Conservation (phyloP, 2,329 filamentous ascomycete species). For the Epichloe hybrida region DNA sequence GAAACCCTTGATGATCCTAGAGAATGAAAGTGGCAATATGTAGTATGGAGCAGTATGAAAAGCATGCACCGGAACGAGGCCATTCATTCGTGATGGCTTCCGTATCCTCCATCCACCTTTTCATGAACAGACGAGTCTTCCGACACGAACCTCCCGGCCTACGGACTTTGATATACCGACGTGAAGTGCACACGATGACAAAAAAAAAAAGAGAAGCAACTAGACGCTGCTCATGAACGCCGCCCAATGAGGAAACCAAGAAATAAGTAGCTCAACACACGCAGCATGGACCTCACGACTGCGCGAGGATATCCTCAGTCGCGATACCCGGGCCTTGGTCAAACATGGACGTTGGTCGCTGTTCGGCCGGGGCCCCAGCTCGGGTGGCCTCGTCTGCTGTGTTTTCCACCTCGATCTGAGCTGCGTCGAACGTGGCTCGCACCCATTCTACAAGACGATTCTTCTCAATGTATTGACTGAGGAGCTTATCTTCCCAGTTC, state of each 20-base stretch:
- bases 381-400: constrained; percentile 19
- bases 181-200: not conserved
- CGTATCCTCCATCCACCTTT: not conserved
- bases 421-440: constrained; percentile 23
- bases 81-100: not conserved
- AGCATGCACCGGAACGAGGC: too few relatives aligned
- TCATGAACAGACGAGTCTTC: not conserved
- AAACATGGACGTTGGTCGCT: not conserved
- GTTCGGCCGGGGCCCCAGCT: constrained; percentile 4
- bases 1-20: not conserved
- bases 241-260: not conserved
- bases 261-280: not conserved
- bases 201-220: not conserved
- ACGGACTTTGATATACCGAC: not conserved
- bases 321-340: not conserved
- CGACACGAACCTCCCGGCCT: not conserved
- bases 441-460: constrained; percentile 59
- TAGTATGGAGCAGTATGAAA: too few relatives aligned
- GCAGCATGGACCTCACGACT: not conserved
- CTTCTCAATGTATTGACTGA: constrained; percentile 53
- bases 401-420: constrained; percentile 20
- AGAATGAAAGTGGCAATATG: not conserved
- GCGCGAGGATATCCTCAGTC: not conserved
- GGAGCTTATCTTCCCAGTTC: constrained; percentile 53
- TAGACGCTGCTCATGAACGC: not conserved